Conservation (phyloP, 225 moss, liverwort and hornwort genomes). For the Marchantia paleacea region DNA sequence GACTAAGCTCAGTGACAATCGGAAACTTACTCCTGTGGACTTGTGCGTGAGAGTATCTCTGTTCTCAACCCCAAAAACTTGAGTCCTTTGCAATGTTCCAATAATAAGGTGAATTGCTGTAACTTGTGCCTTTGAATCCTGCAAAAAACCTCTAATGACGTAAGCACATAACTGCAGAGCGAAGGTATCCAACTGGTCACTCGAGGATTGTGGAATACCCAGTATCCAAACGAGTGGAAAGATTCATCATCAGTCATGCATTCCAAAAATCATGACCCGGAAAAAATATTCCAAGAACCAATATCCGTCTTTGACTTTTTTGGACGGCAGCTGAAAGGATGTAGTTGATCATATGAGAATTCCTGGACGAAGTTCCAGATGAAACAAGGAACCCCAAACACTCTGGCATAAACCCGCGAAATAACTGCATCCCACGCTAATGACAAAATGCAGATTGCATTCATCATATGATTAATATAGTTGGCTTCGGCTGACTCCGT, state of each 20-base stretch:
- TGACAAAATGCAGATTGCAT: background rate
- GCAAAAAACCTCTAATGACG: constrained; percentile 11
- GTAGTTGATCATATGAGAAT: background rate
- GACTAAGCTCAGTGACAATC: background rate
- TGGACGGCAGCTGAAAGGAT: background rate
- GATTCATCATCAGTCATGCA: no score
- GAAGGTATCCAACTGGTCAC: background rate
- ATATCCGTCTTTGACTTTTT: background rate
- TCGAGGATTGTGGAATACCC: background rate
- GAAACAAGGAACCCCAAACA: background rate
- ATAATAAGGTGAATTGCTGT: constrained; percentile 90
- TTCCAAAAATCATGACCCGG: no score
- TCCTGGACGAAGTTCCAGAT: background rate
- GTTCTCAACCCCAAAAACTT: constrained; percentile 89
- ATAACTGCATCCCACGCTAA: background rate
- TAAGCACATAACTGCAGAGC: background rate
- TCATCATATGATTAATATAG: background rate
- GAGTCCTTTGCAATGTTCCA: constrained; percentile 83
- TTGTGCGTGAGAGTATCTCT: constrained; percentile 97
- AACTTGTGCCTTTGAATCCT: constrained; percentile 96
- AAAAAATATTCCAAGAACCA: background rate
- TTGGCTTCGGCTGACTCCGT: background rate
- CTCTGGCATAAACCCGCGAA: background rate
- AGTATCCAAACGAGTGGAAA: no score
- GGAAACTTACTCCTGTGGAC: constrained; percentile 73